These are phyloP conservation scores for Exophiala xenobiotica DNA, from an alignment of 2,329 filamentous ascomycete genomes.

Conservation along the genomic window DNA sequence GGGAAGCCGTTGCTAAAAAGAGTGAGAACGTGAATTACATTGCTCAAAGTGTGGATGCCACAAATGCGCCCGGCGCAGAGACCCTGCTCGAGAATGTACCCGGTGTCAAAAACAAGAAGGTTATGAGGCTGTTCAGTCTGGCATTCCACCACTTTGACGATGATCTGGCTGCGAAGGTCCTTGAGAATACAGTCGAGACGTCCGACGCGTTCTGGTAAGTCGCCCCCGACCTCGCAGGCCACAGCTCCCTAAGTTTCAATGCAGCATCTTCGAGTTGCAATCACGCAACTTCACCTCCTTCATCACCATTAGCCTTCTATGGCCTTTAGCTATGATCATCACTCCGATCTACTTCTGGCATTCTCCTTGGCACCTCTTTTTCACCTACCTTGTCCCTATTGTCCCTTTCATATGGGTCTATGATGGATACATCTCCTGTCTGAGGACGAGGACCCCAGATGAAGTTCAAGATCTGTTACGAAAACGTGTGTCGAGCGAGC, in stretches of 20 bases:
- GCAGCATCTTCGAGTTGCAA: constrained; percentile 69
- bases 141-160: constrained; percentile 78
- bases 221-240: constrained; percentile 22
- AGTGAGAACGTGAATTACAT: constrained; percentile 62
- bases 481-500: constrained; percentile 19
- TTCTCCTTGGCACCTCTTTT: constrained; percentile 59
- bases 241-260: constrained; percentile 14
- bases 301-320: constrained; percentile 53
- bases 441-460: constrained; percentile 65
- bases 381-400: constrained; percentile 65
- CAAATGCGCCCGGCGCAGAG: constrained; percentile 55
- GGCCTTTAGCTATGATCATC: constrained; percentile 35
- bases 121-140: constrained; percentile 70
- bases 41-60: constrained; percentile 63
- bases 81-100: constrained; percentile 26
- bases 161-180: constrained; percentile 57
- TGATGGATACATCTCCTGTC: constrained; percentile 66
- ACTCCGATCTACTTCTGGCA: constrained; percentile 42
- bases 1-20: constrained; percentile 54
- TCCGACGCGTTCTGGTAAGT: constrained; percentile 34
- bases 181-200: constrained; percentile 64
- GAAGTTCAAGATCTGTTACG: constrained; percentile 64
- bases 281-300: constrained; percentile 59
- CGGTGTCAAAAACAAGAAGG: constrained; percentile 46
- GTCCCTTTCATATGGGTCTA: constrained; percentile 67